Base-by-base conservation (phyloP, 2,329 filamentous ascomycete genomes). In the Hypoxylon sp. region DNA sequence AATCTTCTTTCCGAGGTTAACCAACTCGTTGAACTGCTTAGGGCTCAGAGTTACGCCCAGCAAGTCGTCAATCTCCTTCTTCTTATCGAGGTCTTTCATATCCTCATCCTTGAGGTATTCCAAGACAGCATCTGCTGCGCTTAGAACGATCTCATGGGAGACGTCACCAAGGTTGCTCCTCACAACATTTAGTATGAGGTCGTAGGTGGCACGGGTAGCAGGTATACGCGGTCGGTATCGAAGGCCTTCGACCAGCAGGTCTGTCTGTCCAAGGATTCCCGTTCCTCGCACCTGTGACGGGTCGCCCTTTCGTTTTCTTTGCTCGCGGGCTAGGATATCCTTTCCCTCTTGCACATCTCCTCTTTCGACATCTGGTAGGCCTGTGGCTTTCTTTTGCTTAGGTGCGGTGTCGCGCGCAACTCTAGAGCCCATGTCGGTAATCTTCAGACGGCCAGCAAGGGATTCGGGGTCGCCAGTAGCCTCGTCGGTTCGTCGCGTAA, bases 1-100 rank as follows among this genome's bases (percentile, higher is more conserved):
- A 71, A 99, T 97, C 83, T 99, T 99, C 84, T 99, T 99, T 71
- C 94, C 94, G 47, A 99, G 84, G 78, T 98, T 99, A 61, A 98
- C 91, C 73, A 99, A 83, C 82, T 98, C 95, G 78, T 98, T 98
- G 84, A 98, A 99, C 79, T 97, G 91, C 78, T 98, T 97, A 1
- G 93, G 88, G 53, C 87, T 91, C 84, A 98, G 88, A 0, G 90
- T 90, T 37, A 87, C 87, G n/a, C 95, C 96, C 46, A 99, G 81
- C 66, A 98, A 90, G 72, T 98, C 96, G 75, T 99, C 96, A 47
- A 98, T 90, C 79, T 98, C 94, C 82, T 94, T 97, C 85, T 99
- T 99, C 85, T 97, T 98, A 79, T 99, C 96, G 67, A 97, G 93
- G 78, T 99, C 96, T 80, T 98, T 98, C 83, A 98, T 85, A 70